phyloP scores from a whole-genome alignment of 305 asterid species.

The Solanum aculeatissimum region DNA sequence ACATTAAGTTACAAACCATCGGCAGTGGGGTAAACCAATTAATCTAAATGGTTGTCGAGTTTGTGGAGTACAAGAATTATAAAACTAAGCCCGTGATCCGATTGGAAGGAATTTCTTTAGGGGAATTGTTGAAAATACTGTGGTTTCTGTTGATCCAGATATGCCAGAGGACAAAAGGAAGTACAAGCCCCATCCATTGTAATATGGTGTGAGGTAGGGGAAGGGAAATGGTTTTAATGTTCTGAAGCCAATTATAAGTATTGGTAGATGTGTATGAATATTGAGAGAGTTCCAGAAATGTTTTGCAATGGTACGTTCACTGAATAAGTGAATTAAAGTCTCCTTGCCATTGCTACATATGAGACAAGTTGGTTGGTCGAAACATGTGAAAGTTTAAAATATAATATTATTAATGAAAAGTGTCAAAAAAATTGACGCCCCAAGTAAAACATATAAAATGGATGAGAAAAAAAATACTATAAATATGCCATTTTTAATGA shows the following conservation, averaged over 20 bases:
- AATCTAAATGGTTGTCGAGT: background rate
- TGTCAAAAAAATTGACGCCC: background rate
- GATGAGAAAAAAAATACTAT: background rate
- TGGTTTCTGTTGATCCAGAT: background rate
- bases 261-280: background rate
- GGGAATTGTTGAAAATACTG: background rate
- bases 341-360: background rate
- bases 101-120: background rate
- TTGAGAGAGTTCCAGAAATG: background rate
- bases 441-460: background rate
- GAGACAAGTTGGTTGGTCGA: background rate
- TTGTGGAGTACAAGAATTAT: background rate
- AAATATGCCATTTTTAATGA: background rate
- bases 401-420: background rate
- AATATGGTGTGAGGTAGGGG: background rate
- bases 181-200: background rate
- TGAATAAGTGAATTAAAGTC: background rate
- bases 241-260: background rate
- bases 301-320: background rate
- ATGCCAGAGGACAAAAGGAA: background rate
- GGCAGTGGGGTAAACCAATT: background rate
- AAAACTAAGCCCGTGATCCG: background rate
- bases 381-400: background rate
- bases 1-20: background rate
- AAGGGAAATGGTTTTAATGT: background rate